Evolutionary conservation across 768 basidiomycete genomes (phyloP), one percentile per base, ranked within the genome.

Genomic region (Amanita pseudoporphyria): DNA sequence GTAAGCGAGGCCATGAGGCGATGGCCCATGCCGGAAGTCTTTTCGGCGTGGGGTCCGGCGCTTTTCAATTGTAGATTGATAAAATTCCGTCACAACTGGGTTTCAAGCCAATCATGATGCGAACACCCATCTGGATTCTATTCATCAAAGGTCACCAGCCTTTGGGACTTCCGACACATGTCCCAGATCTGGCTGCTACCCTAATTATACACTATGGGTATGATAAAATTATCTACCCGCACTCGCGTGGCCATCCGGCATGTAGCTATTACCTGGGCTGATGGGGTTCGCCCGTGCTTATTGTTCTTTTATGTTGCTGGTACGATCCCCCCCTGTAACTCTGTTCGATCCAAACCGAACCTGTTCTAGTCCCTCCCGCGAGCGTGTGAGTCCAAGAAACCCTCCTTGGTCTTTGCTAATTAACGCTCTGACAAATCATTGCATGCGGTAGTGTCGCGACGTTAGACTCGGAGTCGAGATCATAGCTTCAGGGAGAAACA

Each of bases 201-300:
- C 3, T 28, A n/a, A 37, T n/a, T n/a, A n/a, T n/a, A n/a, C n/a
- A n/a, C n/a, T n/a, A n/a, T 37, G 14, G 10, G 36, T 21, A 14
- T 18, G 18, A 19, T 18, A n/a, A n/a, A 18, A 6, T 43, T 26
- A 24, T 43, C 33, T 12, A 18, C 16, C 35, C 33, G 35, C 24
- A 13, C 24, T 6, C 45, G 45, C 6, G 36, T 21, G 19, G 14
- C 5, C 10, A 2, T 4, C 38, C 16, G 13, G n/a, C 38, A 40
- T 10, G 5, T 13, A 3, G 5, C 12, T 9, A 37, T n/a, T 22
- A 13, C 14, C 35, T 37, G 37, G 28, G 24, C 39, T 12, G 26
- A 16, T 30, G 24, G 38, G 47, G 47, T 31, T 48, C 28, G 47
- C 40, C 40, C 38, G 13, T 28, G 6, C 38, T 48, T 48, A 48